Base-by-base conservation (phyloP, 306 rosid genomes). In the Vachellia pachyceras region DNA sequence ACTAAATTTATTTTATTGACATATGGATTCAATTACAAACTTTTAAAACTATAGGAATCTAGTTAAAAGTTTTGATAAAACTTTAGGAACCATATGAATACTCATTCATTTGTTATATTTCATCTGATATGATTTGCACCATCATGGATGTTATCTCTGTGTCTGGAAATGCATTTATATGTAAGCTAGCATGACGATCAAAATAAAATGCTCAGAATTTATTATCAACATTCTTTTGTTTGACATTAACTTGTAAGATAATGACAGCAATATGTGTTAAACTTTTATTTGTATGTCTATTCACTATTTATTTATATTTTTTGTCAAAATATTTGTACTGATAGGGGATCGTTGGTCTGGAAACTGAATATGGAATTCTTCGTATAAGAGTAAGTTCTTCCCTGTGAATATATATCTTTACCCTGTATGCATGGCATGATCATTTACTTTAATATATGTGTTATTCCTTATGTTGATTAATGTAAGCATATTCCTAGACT, bases 281-380 rank as follows among this genome's bases (percentile, higher is more conserved):
- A 45, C 8, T 20, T 69, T 69, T 79, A 76, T 33, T 54, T 63
- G n/a, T 60, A 20, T 54, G 9, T 82, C 37, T 83, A 18, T 75
- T 47, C 52, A 39, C 81, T 75, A 23, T 75, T 20, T 71, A 33
- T 42, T 44, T 54, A 82, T 76, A 23, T 61, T 60, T 68, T 65
- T 68, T 65, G 37, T 23, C 39, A 78, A 44, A 46, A 67, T 47
- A 10, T 69, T 78, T 84, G 25, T 65, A 35, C 69, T 81, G 77
- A 44, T 22, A 94, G 97, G 98, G 90, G 35, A 84, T 90, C 72
- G 77, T 92, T 85, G 93, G 94, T 45, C 69, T 94, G 90, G 90
- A 90, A 84, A 92, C 97, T 42, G 88, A 90, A 82, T 61, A 90
- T 12, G 97, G 97, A 85, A 85, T 77, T 84, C 88, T 94, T 77